Conservation (phyloP, 495 filamentous ascomycete genomes). For the Aspergillus funiculosus region DNA sequence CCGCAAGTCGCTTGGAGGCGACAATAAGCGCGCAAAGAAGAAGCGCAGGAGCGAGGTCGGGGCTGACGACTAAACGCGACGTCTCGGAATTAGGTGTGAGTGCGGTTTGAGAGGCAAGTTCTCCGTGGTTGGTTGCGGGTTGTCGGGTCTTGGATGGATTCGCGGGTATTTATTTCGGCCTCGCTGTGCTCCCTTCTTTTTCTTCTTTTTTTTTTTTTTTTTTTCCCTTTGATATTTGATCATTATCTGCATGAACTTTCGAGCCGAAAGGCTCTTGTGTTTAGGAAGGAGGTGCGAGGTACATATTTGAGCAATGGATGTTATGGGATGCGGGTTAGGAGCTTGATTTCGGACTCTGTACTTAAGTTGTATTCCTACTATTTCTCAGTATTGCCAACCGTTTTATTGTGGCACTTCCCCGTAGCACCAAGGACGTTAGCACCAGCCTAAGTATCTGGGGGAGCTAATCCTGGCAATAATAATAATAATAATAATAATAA, state of each 20-base stretch:
- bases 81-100: background rate
- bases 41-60: conserved; percentile 59
- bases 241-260: background rate
- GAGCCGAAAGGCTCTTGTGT: background rate
- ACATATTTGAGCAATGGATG: background rate
- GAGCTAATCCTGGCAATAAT: too few relatives aligned
- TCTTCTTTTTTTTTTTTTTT: background rate
- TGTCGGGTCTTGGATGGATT: conserved; percentile 3
- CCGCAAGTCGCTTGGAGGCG: conserved; percentile 47
- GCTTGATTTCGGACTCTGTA: too few relatives aligned
- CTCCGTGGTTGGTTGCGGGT: conserved; percentile 6
- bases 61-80: conserved; percentile 24
- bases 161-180: conserved; percentile 11
- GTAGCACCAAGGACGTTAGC: too few relatives aligned
- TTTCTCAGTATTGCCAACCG: background rate
- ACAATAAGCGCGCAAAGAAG: conserved; percentile 51
- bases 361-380: too few relatives aligned
- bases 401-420: too few relatives aligned
- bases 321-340: background rate
- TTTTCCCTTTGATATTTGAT: background rate
- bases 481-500: background rate
- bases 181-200: too few relatives aligned
- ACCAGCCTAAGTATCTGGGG: too few relatives aligned
- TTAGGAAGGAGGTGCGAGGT: too few relatives aligned
- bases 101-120: background rate